Evolutionary conservation across 768 basidiomycete species (phyloP).

Genomic region (Russula ochroleuca): DNA sequence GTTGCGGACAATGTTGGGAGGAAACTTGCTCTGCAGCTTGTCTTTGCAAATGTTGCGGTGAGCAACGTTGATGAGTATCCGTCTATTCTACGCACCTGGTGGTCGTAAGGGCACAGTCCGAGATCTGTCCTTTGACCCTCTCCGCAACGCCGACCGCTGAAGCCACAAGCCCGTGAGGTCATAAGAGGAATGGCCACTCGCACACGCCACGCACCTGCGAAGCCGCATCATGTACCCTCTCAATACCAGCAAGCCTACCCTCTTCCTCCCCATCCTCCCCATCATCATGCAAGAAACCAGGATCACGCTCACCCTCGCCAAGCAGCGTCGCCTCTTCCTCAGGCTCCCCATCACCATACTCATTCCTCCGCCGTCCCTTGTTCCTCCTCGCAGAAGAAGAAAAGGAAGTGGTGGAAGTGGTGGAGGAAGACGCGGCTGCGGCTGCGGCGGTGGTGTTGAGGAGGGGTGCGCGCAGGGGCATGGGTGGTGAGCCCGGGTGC

Average conservation of each 20-base stretch:
- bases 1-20: slow-evolving; percentile 91
- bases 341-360: slow-evolving; percentile 19
- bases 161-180: slow-evolving; percentile 27
- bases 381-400: slow-evolving; percentile 18
- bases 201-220: slow-evolving; percentile 31
- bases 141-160: slow-evolving; percentile 32
- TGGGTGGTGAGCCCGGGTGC: slow-evolving; percentile 16
- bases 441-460: background rate
- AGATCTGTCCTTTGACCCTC: slow-evolving; percentile 58
- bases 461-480: slow-evolving; percentile 12
- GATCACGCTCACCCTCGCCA: slow-evolving; percentile 33
- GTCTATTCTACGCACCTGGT: slow-evolving; percentile 42
- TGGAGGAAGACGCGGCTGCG: background rate
- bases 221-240: slow-evolving; percentile 22
- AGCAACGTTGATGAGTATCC: background rate
- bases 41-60: slow-evolving; percentile 39
- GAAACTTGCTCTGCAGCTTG: slow-evolving; percentile 64
- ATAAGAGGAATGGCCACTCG: background rate
- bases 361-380: slow-evolving; percentile 18
- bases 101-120: slow-evolving; percentile 75
- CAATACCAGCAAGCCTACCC: slow-evolving; percentile 29
- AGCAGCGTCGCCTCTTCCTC: slow-evolving; percentile 25
- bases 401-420: background rate
- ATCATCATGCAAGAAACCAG: slow-evolving; percentile 39
- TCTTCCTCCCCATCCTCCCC: slow-evolving; percentile 31